Percentiles rank a stretch among this genome's conserved stretches.
phyloP scores from a whole-genome alignment of 1,284 basidiomycete genomes.

The Fomes fomentarius region DNA sequence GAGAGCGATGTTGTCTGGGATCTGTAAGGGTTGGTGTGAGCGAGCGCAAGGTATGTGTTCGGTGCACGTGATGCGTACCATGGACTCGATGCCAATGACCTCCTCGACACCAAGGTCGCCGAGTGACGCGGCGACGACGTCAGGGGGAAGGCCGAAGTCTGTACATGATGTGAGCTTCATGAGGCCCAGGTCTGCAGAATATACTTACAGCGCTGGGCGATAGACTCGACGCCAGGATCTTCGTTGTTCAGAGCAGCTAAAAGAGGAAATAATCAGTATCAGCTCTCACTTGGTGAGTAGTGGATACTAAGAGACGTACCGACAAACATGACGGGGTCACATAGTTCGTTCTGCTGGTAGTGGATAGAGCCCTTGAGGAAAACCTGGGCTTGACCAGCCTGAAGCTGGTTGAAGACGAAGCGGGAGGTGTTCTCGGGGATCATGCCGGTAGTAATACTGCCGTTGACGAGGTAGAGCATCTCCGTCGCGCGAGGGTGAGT shows the following conservation, averaged over 20 bases:
- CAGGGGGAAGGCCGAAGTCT: conserved; percentile 39
- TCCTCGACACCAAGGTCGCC: conserved; percentile 39
- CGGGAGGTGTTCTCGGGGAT: conserved; percentile 40
- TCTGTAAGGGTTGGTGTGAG: conserved; percentile 21
- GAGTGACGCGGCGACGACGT: conserved; percentile 38
- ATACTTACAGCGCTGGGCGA: conserved; percentile 37
- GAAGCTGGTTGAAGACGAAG: conserved; percentile 37
- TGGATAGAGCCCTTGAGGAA: conserved; percentile 41
- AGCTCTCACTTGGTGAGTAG: background rate
- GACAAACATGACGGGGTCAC: conserved; percentile 26
- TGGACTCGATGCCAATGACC: conserved; percentile 32
- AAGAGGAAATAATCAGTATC: conserved; percentile 10
- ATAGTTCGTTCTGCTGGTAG: conserved; percentile 39
- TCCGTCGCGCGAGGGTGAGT: conserved; percentile 42
- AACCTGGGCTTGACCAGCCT: conserved; percentile 36
- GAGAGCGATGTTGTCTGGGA: conserved; percentile 39
- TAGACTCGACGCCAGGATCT: conserved; percentile 36
- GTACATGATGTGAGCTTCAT: background rate
- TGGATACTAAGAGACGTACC: conserved; percentile 13
- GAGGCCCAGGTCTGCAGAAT: background rate
- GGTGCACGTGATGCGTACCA: conserved; percentile 16
- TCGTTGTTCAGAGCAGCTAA: conserved; percentile 37
- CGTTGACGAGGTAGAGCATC: conserved; percentile 39
- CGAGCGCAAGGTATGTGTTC: background rate
- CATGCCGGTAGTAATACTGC: conserved; percentile 36